Percentiles rank a stretch among this genome's conserved stretches.
Conservation (phyloP, 345 rosid species). For the Odontarrhena argentea region DNA sequence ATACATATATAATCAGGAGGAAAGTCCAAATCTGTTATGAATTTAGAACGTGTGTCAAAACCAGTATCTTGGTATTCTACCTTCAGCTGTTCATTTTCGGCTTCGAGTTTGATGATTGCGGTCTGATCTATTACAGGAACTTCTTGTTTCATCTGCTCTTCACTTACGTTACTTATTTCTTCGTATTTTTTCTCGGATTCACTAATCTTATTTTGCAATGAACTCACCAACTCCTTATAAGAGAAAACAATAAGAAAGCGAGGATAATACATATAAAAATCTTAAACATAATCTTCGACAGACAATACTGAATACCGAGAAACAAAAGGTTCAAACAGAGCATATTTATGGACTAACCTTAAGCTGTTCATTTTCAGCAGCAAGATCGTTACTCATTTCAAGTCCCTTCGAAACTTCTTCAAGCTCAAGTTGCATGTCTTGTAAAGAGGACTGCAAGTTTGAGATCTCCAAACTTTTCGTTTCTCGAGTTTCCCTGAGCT, state of each 20-base stretch:
- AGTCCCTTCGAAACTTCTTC: constrained; percentile 63
- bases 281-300: constrained; percentile 12
- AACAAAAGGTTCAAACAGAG: constrained; percentile 14
- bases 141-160: constrained; percentile 51
- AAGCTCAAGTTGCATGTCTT: constrained; percentile 56
- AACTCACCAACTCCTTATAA: constrained; percentile 59
- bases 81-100: constrained; percentile 90
- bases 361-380: constrained; percentile 80
- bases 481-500: constrained; percentile 68
- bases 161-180: constrained; percentile 55
- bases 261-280: constrained; percentile 8
- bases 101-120: constrained; percentile 58
- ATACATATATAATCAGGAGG: constrained; percentile 24
- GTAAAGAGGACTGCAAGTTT: constrained; percentile 49
- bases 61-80: constrained; percentile 42
- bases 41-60: constrained; percentile 17
- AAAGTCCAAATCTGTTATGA: constrained; percentile 5
- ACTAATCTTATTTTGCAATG: constrained; percentile 69
- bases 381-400: constrained; percentile 61
- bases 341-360: constrained; percentile 53
- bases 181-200: constrained; percentile 75
- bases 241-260: constrained; percentile 4
- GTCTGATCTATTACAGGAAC: constrained; percentile 65
- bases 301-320: constrained; percentile 2
- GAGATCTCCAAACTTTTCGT: constrained; percentile 54